Conservation (phyloP, 495 filamentous ascomycete genomes). For the Talaromyces adpressus region DNA sequence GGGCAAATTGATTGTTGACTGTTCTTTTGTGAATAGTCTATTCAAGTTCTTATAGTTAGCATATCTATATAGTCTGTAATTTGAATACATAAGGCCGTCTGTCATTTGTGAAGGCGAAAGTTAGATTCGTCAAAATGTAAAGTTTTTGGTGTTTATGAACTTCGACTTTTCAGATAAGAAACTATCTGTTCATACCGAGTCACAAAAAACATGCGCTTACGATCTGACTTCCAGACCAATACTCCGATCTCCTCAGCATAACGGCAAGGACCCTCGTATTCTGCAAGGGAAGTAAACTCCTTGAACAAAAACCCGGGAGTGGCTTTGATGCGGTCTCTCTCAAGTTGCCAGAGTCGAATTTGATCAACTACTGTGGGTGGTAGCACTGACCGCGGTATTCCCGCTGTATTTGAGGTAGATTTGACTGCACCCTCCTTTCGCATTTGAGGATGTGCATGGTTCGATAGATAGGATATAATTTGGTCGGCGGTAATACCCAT, state of each 20-base stretch:
- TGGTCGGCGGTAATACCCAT: constrained; percentile 93
- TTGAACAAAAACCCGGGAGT: constrained; percentile 81
- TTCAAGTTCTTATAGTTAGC: not conserved
- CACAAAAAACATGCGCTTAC: constrained; percentile 77
- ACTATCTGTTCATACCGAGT: constrained; percentile 78
- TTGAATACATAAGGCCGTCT: not conserved
- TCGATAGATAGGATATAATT: constrained; percentile 80
- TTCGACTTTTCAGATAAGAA: constrained; percentile 64
- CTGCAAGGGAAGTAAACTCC: constrained; percentile 68
- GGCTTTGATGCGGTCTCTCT: constrained; percentile 83
- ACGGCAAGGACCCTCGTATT: constrained; percentile 64
- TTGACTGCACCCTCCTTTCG: constrained; percentile 52
- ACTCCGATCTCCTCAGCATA: constrained; percentile 95
- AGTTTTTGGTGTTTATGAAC: constrained; percentile 6
- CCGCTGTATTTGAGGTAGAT: constrained; percentile 30
- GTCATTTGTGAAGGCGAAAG: not conserved
- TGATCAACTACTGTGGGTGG: constrained; percentile 97
- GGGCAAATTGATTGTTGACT: constrained; percentile 15
- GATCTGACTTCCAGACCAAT: constrained; percentile 74
- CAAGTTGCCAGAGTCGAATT: constrained; percentile 95
- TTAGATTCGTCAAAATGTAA: not conserved
- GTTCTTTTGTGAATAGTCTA: not conserved
- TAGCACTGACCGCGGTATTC: constrained; percentile 51
- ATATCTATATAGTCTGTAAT: not conserved
- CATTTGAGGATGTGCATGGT: constrained; percentile 91